Percentiles rank a stretch among this genome's conserved stretches.
phyloP scores from a whole-genome alignment of 768 basidiomycete species.

The Leccinum truebloodii region DNA sequence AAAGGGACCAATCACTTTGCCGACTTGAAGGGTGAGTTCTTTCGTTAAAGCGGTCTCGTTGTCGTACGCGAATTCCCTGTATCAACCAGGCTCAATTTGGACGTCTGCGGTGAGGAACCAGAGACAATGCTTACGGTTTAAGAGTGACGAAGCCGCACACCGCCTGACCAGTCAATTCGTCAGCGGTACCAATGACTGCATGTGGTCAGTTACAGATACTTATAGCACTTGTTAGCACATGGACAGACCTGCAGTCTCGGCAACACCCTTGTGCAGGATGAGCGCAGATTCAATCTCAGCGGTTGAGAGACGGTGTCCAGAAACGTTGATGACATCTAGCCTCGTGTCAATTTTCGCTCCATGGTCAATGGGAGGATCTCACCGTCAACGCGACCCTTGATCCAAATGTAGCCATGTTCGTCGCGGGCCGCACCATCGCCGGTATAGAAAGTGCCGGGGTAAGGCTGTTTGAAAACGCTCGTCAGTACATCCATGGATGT shows the following conservation, averaged over 20 bases:
- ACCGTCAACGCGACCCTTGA: constrained; percentile 96
- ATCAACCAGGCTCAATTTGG: neutral
- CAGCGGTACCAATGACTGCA: constrained; percentile 75
- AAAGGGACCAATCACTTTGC: constrained; percentile 98
- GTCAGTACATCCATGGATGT: constrained; percentile 44
- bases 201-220: constrained; percentile 8
- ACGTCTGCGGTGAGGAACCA: neutral
- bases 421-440: constrained; percentile 96
- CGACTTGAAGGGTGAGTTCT: constrained; percentile 91
- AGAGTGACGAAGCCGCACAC: constrained; percentile 94
- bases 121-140: constrained; percentile 66
- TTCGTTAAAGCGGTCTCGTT: constrained; percentile 75
- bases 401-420: constrained; percentile 97
- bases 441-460: constrained; percentile 94
- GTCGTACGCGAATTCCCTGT: constrained; percentile 79
- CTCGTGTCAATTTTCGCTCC: neutral
- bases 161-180: constrained; percentile 90
- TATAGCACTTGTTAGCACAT: neutral
- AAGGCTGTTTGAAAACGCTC: constrained; percentile 45
- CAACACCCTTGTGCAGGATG: constrained; percentile 92
- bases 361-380: constrained; percentile 29
- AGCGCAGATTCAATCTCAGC: constrained; percentile 98
- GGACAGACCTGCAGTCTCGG: constrained; percentile 78
- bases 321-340: constrained; percentile 95
- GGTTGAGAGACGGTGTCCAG: constrained; percentile 94